Evolutionary conservation across 169 alveolate genomes (phyloP), one percentile per base, ranked within the genome.

Genomic region (Cryptosporidium ubiquitum): DNA sequence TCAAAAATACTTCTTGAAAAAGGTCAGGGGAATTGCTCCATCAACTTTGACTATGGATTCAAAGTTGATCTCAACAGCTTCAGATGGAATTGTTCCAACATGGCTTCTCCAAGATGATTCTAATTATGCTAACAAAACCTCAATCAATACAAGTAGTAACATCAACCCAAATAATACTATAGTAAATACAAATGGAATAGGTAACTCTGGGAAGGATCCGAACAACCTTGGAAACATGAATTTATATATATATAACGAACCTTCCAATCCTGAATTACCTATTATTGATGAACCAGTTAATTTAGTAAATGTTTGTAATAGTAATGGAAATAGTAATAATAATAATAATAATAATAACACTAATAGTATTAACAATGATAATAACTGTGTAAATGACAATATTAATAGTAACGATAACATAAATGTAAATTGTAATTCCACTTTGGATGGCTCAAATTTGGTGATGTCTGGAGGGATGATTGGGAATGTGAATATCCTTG

Each of bases 1-100:
- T 18, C 95, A 94, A 70, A 94, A 94, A 71, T 93, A 91, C 89
- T 93, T 91, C 85, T 85, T 84, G 9, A 93, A 91, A 44, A 79
- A 79, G 47, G 89, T 79, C 23, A 35, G 89, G 26, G 89, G 89
- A 10, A 79, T 79, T 31, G 75, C 89, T 35, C 89, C 89, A 0
- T 79, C 89, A 5, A 79, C 55, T 26, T 12, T 79, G 35, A 58
- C 75, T 0, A 79, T 79, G 89, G 89, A 79, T 33, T 79, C 89
- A 7, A 79, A 79, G 61, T 68, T 79, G 12, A 64, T 79, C 42
- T 79, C 89, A 5, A 79, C 89, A 61, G 89, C 89, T 16, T 79
- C 89, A 4, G 89, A 79, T 61, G 89, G 89, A 37, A 79, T 79
- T 42, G 89, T 79, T 1, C 89, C 89, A 23, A 79, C 89, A 7